Percentiles rank a stretch among this genome's conserved stretches.
Conservation (phyloP, 2,329 filamentous ascomycete species). For the Dactylonectria macrodidyma region DNA sequence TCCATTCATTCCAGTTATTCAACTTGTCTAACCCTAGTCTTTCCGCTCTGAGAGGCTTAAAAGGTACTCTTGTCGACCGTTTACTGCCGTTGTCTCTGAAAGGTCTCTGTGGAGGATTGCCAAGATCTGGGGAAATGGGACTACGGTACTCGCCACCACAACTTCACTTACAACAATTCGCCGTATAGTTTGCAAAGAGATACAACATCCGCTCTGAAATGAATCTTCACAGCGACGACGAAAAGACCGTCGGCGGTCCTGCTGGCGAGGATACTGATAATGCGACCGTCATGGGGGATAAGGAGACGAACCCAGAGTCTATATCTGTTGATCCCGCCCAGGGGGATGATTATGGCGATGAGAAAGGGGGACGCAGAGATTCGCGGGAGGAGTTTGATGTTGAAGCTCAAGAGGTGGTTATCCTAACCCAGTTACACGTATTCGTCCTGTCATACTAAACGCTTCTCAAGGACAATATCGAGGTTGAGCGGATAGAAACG, state of each 20-base stretch:
- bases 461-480: constrained; percentile 28
- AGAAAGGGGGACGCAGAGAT: constrained; percentile 32
- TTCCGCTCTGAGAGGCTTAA: neutral
- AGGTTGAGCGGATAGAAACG: constrained; percentile 38
- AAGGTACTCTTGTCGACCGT: neutral
- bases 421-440: neutral
- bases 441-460: neutral
- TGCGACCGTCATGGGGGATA: constrained; percentile 33
- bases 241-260: constrained; percentile 9
- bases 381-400: constrained; percentile 39
- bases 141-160: neutral
- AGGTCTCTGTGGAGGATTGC: neutral
- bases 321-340: neutral
- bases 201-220: constrained; percentile 14
- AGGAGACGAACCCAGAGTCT: constrained; percentile 2
- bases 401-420: constrained; percentile 42
- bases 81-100: neutral
- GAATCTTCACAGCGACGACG: constrained; percentile 20
- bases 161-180: neutral
- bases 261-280: constrained; percentile 30
- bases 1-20: neutral
- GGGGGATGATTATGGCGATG: constrained; percentile 15
- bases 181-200: too few relatives aligned
- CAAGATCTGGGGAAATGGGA: neutral
- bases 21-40: neutral